Evolutionary conservation across 805 yeast genomes (phyloP).

Genomic region (Suhomyces tanzawaensis): DNA sequence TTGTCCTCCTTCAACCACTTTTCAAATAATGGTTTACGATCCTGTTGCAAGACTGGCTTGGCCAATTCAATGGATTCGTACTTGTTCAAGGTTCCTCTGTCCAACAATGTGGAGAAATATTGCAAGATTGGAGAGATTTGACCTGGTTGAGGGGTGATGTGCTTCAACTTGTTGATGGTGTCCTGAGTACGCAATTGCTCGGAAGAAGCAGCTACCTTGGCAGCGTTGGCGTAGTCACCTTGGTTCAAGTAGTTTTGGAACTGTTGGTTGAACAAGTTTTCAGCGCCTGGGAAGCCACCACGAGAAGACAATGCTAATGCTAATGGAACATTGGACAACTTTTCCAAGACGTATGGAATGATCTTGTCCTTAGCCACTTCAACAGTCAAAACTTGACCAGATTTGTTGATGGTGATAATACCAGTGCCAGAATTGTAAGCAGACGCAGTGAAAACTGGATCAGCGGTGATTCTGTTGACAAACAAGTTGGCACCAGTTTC

Average conservation of each 20-base stretch:
- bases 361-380: slow-evolving; percentile 81
- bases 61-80: slow-evolving; percentile 95
- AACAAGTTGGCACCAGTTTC: slow-evolving; percentile 91
- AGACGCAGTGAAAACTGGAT: slow-evolving; percentile 89
- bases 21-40: slow-evolving; percentile 88
- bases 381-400: slow-evolving; percentile 92
- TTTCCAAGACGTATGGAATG: slow-evolving; percentile 84
- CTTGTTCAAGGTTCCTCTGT: slow-evolving; percentile 88
- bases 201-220: slow-evolving; percentile 94
- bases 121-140: slow-evolving; percentile 91
- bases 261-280: slow-evolving; percentile 84
- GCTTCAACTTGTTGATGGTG: slow-evolving; percentile 88
- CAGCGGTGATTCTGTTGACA: slow-evolving; percentile 94
- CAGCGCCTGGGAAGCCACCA: slow-evolving; percentile 98
- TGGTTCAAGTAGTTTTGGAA: slow-evolving; percentile 79
- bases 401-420: slow-evolving; percentile 87
- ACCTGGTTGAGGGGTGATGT: slow-evolving; percentile 89
- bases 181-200: slow-evolving; percentile 91
- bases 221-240: slow-evolving; percentile 90
- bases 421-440: slow-evolving; percentile 73
- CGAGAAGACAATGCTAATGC: slow-evolving; percentile 89
- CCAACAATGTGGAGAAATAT: slow-evolving; percentile 86
- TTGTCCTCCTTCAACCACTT: slow-evolving; percentile 97
- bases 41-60: slow-evolving; percentile 92
- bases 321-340: slow-evolving; percentile 79